Conservation (phyloP, 2,329 filamentous ascomycete species). For the Geosmithia flava region DNA sequence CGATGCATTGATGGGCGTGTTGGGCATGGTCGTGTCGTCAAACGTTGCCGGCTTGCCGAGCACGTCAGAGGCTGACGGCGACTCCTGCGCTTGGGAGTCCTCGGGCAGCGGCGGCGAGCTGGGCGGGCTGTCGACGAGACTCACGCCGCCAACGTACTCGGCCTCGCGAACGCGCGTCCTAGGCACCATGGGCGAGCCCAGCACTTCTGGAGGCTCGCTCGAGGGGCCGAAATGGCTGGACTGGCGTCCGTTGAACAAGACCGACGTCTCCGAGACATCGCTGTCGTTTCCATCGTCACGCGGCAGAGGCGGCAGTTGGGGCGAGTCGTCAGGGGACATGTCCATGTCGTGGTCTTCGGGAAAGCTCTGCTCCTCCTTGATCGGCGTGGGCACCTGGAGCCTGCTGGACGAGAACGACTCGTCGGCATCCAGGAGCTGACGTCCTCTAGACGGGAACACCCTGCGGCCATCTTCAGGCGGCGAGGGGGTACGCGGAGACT, state of each 20-base stretch:
- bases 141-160: conserved; percentile 16
- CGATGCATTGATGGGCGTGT: conserved; percentile 28
- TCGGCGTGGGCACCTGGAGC: conserved; percentile 1
- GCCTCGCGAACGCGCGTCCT: conserved; percentile 16
- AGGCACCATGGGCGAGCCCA: conserved; percentile 24
- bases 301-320: conserved; percentile 21
- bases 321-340: conserved; percentile 11
- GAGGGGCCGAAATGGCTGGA: conserved; percentile 25
- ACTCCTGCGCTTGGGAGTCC: not conserved
- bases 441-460: not conserved
- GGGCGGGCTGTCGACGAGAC: conserved; percentile 26
- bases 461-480: not conserved
- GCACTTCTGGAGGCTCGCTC: conserved; percentile 30
- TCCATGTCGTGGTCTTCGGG: not conserved
- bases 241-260: conserved; percentile 18
- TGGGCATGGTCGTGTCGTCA: conserved; percentile 22
- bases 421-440: not conserved
- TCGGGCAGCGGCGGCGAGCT: conserved; percentile 30
- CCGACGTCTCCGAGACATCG: conserved; percentile 22
- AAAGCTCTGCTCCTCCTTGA: conserved; percentile 1
- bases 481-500: not conserved
- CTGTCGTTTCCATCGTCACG: conserved; percentile 16
- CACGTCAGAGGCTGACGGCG: not conserved
- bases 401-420: not conserved
- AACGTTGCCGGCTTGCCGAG: conserved; percentile 5